Evolutionary conservation across 2,329 filamentous ascomycete genomes (phyloP), one percentile per base, ranked within the genome.

Genomic region (Cordyceps pruinosa): DNA sequence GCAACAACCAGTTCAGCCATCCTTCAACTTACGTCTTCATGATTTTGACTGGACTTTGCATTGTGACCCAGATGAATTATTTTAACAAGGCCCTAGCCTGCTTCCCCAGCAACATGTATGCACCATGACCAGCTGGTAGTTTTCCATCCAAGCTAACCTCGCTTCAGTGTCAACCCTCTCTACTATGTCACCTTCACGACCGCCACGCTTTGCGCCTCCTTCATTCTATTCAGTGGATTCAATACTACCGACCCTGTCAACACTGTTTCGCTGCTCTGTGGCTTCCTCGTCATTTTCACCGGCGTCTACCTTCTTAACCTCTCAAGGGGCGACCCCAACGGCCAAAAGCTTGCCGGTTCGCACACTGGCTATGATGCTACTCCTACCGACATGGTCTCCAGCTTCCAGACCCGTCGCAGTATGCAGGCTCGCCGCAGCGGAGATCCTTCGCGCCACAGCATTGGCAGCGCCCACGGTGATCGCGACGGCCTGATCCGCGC

Each of bases 1-100:
- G 93, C 55, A 88, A 95, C 73, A 99, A 99, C 73, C 94, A 99
- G 72, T 97, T 99, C 72, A 85, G 84, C 5, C 90, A 96, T 65
- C 90, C 95, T 2, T 96, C 91, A 50, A 99, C 95, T 59, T 99
- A 99, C 66, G 92, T 97, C 61, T 99, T 99, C 71, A 86, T 93
- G 73, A 97, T 99, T 63, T 84, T 97, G 62, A 94, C 92, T 0
- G 80, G 81, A 3, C 90, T 97, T 62, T 99, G 94, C 77, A 97
- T 99, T 69, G 73, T 99, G 64, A 97, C 92, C 9, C 94, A 99
- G 78, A 97, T 99, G 94, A 99, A 99, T 74, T 99, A 99, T 74
- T 96, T 99, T 75, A 99, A 99, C 80, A 99, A 99, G 74, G 94
- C 94, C 8, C 77, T 99, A 59, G 95, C 90, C 72, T 91, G 95